phyloP scores from a whole-genome alignment of 495 filamentous ascomycete genomes.

The Alectoria sarmentosa region DNA sequence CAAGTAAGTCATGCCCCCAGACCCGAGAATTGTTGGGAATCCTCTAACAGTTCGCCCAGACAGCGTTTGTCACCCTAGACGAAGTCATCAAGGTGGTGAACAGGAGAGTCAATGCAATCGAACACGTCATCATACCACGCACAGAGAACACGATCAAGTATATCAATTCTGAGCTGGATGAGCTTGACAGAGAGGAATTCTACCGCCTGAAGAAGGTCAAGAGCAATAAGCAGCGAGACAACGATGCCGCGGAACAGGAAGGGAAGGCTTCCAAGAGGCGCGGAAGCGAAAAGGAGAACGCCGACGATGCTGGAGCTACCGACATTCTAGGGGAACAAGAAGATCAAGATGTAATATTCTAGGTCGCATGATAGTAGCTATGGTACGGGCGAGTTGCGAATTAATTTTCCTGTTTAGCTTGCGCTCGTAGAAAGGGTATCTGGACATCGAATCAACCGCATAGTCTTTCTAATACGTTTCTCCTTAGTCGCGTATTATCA shows the following conservation, averaged over 20 bases:
- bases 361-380: slow-evolving; percentile 22
- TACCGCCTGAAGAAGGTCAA: slow-evolving; percentile 95
- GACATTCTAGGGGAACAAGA: slow-evolving; percentile 81
- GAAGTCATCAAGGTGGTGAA: slow-evolving; percentile 99
- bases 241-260: slow-evolving; percentile 31
- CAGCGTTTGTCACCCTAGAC: slow-evolving; percentile 94
- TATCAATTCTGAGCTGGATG: slow-evolving; percentile 98
- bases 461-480: background rate
- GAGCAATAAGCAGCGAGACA: slow-evolving; percentile 87
- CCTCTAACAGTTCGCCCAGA: slow-evolving; percentile 40
- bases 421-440: background rate
- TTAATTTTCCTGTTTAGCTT: background rate
- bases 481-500: background rate
- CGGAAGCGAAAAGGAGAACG: slow-evolving; percentile 37
- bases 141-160: slow-evolving; percentile 99
- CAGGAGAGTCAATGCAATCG: slow-evolving; percentile 95
- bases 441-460: background rate
- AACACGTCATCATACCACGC: slow-evolving; percentile 96
- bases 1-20: slow-evolving; percentile 45
- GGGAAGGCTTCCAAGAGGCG: slow-evolving; percentile 32
- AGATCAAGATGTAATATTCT: slow-evolving; percentile 96
- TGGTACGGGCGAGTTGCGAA: background rate
- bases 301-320: slow-evolving; percentile 41
- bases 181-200: slow-evolving; percentile 97
- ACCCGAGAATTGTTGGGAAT: background rate